Evolutionary conservation across 2,329 filamentous ascomycete species (phyloP).

Genomic region (Aspergillus tamarii): DNA sequence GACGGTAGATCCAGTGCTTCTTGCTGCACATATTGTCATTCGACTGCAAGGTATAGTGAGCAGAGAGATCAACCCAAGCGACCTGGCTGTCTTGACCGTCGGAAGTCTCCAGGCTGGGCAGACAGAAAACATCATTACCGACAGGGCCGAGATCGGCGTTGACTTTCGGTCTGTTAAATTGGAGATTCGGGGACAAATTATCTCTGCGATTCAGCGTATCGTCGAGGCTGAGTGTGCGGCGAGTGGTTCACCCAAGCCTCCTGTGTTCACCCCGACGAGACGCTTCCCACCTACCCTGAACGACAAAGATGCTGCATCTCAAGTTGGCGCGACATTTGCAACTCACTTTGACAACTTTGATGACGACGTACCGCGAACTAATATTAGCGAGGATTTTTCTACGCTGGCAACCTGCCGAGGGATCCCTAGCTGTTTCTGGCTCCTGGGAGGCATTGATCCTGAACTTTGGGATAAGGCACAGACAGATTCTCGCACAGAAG

Average conservation of each 20-base stretch:
- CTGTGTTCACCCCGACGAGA: slow-evolving; percentile 51
- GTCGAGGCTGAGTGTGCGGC: slow-evolving; percentile 60
- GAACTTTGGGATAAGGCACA: slow-evolving; percentile 55
- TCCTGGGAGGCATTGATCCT: slow-evolving; percentile 58
- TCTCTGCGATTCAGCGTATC: slow-evolving; percentile 56
- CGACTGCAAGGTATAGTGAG: slow-evolving; percentile 63
- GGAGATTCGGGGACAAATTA: slow-evolving; percentile 51
- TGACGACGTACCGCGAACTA: slow-evolving; percentile 33
- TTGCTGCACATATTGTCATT: slow-evolving; percentile 59
- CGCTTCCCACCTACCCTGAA: slow-evolving; percentile 60
- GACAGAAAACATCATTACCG: slow-evolving; percentile 64
- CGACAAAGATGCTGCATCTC: slow-evolving; percentile 48
- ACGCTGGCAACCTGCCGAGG: slow-evolving; percentile 56
- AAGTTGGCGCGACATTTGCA: slow-evolving; percentile 51
- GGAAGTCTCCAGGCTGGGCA: slow-evolving; percentile 62
- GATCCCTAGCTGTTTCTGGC: slow-evolving; percentile 59
- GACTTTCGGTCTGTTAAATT: slow-evolving; percentile 56
- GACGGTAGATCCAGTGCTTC: slow-evolving; percentile 61
- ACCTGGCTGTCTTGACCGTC: slow-evolving; percentile 62
- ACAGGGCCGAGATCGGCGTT: slow-evolving; percentile 57
- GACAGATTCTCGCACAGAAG: slow-evolving; percentile 47
- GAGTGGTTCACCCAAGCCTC: slow-evolving; percentile 52
- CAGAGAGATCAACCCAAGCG: slow-evolving; percentile 56
- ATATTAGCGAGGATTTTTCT: slow-evolving; percentile 61
- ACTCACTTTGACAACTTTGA: slow-evolving; percentile 51